Evolutionary conservation across 345 rosid species (phyloP), one percentile per base, ranked within the genome.

Genomic region (Erysimum cheiranthoides): DNA sequence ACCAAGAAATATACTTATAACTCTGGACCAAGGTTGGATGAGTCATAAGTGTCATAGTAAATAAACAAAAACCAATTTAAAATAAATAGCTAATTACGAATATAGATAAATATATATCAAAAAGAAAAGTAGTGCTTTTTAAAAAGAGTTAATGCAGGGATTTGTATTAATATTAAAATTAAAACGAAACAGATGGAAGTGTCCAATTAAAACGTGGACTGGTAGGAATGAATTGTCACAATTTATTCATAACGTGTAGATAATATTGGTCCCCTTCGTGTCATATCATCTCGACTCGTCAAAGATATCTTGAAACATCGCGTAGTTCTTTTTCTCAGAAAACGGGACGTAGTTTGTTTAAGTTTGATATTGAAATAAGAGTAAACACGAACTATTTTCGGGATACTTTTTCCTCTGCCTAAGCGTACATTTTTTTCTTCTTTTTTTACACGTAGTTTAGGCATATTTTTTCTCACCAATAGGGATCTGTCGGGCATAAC

Each of bases 321-420:
- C 50, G 52, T 28, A 56, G 53, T 66, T 46, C 9, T 67, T 73
- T 47, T 32, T 62, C 30, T 40, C 12, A 61, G 14, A 42, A 66
- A 46, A 66, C 74, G 54, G 73, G 53, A 31, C 73, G 45, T 28
- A 10, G 53, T 75, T 51, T 73, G 8, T 35, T 59, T 34, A 31
- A 31, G n/a, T 17, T 27, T 8, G 21, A 12, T 17, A 32, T 11
- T 47, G 25, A 56, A 42, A n/a, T 28, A 27, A n/a, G n/a, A n/a
- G 36, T n/a, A 38, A 12, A 38, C 31, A 28, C 13, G 16, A 47
- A 65, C 4, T 1, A 7, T 17, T 47, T 47, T 47, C 5, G 4
- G 25, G 25, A 47, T 47, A 47, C 3, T 16, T 46, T 17, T 21
- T 16, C 51, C 16, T 21, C 25, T 21, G 25, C 25, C 25, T 21